These are phyloP conservation scores for Synchytrium microbalum DNA, from an alignment of 371 early-diverging fungal genomes.

Conservation along the genomic window DNA sequence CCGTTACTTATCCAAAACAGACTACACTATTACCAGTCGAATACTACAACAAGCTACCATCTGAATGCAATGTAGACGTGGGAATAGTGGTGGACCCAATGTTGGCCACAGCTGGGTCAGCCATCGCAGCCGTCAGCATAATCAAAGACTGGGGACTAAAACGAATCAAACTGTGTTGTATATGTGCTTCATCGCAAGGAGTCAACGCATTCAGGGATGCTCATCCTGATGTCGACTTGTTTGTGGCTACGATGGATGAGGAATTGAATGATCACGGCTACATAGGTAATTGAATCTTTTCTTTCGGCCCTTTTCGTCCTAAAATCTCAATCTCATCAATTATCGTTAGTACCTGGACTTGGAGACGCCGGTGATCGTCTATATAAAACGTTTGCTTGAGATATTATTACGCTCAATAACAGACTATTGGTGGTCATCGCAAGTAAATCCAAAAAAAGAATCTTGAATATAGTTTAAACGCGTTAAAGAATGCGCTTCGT, in stretches of 20 bases:
- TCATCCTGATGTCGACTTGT: slow-evolving; percentile 70
- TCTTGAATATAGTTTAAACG: too few relatives aligned
- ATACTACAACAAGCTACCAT: slow-evolving; percentile 85
- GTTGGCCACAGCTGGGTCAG: slow-evolving; percentile 47
- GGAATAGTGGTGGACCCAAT: slow-evolving; percentile 67
- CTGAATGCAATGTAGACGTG: slow-evolving; percentile 52
- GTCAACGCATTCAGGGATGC: slow-evolving; percentile 46
- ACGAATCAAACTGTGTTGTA: slow-evolving; percentile 59
- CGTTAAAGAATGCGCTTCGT: too few relatives aligned
- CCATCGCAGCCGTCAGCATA: slow-evolving; percentile 70
- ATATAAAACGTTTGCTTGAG: background rate
- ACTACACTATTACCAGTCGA: slow-evolving; percentile 78
- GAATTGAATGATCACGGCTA: slow-evolving; percentile 53
- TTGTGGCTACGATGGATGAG: slow-evolving; percentile 65
- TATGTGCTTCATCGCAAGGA: slow-evolving; percentile 57
- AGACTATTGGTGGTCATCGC: too few relatives aligned
- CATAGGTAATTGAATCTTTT: slow-evolving; percentile 21
- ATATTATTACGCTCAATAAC: too few relatives aligned
- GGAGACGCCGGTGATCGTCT: background rate
- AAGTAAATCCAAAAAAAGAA: too few relatives aligned
- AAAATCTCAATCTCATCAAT: background rate
- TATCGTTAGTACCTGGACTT: background rate
- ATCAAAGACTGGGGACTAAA: slow-evolving; percentile 71
- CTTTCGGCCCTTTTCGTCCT: background rate
- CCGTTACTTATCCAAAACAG: slow-evolving; percentile 18